Base-by-base conservation (phyloP, 208 protist genomes). In the Endotrypanum monterogeii region DNA sequence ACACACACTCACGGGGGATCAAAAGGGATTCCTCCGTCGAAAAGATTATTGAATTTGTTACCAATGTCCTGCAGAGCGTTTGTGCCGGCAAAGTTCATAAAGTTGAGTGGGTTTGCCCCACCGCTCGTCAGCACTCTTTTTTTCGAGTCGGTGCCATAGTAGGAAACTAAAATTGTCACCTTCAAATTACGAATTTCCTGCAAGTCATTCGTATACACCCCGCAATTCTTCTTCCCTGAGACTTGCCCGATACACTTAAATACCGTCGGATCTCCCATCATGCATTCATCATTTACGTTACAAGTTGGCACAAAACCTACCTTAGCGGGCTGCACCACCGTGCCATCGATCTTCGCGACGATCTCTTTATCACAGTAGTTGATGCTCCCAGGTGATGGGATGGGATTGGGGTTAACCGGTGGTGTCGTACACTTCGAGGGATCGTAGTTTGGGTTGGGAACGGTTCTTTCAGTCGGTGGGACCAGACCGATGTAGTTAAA, bases 301-400 rank as follows among this genome's bases (percentile, higher is more conserved):
- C 93, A 97, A 14, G 93, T 97, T 14, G 90, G 87, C 18, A 75
- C 71, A 60, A 97, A 97, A 32, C 89, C 93, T 9, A 89, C 88
- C 76, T 88, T 93, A 28, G 82, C 72, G 3, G 92, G 92, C 62
- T 85, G 85, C 55, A 83, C 74, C 20, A 78, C 48, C 20, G 66
- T 67, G 0, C 48, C 73, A 6, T 23, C 56, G 14, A 81, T 71
- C 52, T 30, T 14, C 41, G 61, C 52, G n/a, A 28, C 73, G 41
- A 80, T 77, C 32, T 76, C 51, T 56, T 69, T 51, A 61, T 48
- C 65, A 66, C 83, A 87, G 68, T 84, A 73, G 62, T 81, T 74
- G 2, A 76, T 71, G 32, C 23, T 20, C 7, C 5, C 35, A 2
- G 55, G 65, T 28, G 70, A 55, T 60, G 8, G 37, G 23, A 32